phyloP scores from a whole-genome alignment of 352 stramenopile genomes.

The Globisporangium splendens region DNA sequence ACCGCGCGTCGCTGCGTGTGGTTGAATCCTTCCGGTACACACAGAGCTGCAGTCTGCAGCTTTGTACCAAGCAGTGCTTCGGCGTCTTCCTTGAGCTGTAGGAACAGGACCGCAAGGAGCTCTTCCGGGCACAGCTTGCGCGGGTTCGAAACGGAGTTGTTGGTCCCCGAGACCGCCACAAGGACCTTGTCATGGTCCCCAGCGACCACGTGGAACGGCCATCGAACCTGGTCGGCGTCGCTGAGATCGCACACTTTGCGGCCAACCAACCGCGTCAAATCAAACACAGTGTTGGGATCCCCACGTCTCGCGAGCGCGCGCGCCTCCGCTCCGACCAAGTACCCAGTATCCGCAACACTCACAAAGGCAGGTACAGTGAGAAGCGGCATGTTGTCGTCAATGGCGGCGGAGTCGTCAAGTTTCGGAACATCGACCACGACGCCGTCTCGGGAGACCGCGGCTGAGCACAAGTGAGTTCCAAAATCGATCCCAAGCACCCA shows the following conservation, averaged over 20 bases:
- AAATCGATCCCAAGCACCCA: slow-evolving; percentile 13
- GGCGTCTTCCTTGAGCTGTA: slow-evolving; percentile 28
- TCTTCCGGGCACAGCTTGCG: slow-evolving; percentile 32
- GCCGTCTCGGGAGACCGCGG: neutral
- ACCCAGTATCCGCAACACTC: slow-evolving; percentile 5
- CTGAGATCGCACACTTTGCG: slow-evolving; percentile 17
- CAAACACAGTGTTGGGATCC: slow-evolving; percentile 27
- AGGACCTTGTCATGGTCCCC: slow-evolving; percentile 29
- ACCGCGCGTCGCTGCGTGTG: slow-evolving; percentile 42
- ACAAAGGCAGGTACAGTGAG: slow-evolving; percentile 4
- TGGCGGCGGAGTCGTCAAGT: neutral
- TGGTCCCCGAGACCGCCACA: slow-evolving; percentile 17
- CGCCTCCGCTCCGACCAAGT: slow-evolving; percentile 1
- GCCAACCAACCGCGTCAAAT: slow-evolving; percentile 25
- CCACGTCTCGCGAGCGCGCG: slow-evolving; percentile 2
- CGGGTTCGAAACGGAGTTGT: neutral
- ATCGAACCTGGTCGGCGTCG: slow-evolving; percentile 18
- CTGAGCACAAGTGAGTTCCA: slow-evolving; percentile 6
- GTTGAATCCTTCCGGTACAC: slow-evolving; percentile 34
- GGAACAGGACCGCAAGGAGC: slow-evolving; percentile 36
- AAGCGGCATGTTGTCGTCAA: neutral
- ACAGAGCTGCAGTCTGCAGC: slow-evolving; percentile 23
- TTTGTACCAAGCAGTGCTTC: slow-evolving; percentile 18
- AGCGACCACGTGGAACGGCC: slow-evolving; percentile 29
- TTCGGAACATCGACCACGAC: neutral